Base-by-base conservation (phyloP, 345 rosid species). In the Camelina laxa region DNA sequence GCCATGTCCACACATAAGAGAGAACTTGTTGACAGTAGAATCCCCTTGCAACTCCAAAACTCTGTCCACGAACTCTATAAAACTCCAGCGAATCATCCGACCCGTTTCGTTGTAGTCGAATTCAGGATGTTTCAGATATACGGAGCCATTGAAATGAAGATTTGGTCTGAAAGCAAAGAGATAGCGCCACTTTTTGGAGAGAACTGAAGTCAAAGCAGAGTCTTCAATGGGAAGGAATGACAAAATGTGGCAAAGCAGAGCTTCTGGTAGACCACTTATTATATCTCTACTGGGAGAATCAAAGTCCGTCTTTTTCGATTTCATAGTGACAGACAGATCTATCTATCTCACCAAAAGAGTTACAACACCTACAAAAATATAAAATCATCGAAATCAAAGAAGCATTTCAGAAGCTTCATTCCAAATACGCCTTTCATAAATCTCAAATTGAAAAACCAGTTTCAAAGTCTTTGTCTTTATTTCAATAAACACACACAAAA, bases 171-270 rank as follows among this genome's bases (percentile, higher is more conserved):
- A 50, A 36, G 60, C 41, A 48, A 71, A 71, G 6, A 71, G 47
- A 17, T 35, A 60, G 0, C 75, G 27, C 67, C 67, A 71, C 5
- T 21, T 70, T 36, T 48, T 70, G 0, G 75, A 59, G 24, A 70
- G 67, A n/a, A 70, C 14, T 7, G 67, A 70, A 48, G 75, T 70
- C 59, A 48, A 7, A 60, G 75, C 75, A 35, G 59, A 20, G 1
- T 60, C 75, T 70, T 70, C 38, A 9, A 16, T 70, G 59, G 67
- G 24, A 24, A 60, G 75, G 16, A 70, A 70, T 15, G 75, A 70
- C 75, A 70, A 48, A 1, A 70, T 70, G 75, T 48, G 75, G 47
- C 59, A 35, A 35, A 70, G 10, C 16, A 70, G 67, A 59, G 58
- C 58, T 48, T 70, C 60, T 15, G 67, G 67, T 59, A 70, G 48